Percentiles rank a stretch among this genome's conserved stretches.
Conservation (phyloP, 2,329 filamentous ascomycete genomes). For the Colletotrichum chlorophyti region DNA sequence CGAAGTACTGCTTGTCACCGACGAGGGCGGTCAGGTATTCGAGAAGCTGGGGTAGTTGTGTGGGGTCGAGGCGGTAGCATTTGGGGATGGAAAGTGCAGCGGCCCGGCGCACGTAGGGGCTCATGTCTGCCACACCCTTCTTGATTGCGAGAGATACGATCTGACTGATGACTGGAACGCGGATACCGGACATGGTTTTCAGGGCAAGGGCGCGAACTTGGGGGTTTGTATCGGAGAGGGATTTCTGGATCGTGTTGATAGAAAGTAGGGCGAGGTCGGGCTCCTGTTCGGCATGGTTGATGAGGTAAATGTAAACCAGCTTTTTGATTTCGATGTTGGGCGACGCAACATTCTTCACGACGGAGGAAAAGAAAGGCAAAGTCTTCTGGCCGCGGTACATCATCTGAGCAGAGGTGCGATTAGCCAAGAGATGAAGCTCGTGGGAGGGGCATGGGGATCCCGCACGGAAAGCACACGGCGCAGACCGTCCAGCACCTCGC, state of each 20-base stretch:
- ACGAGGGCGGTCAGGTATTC: conserved; percentile 82
- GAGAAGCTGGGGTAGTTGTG: conserved; percentile 81
- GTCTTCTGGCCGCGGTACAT: conserved; percentile 93
- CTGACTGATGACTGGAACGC: conserved; percentile 97
- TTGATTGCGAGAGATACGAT: conserved; percentile 97
- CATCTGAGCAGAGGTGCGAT: conserved; percentile 67
- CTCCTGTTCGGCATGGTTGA: conserved; percentile 95
- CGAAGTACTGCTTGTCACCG: conserved; percentile 93
- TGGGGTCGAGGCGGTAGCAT: conserved; percentile 90
- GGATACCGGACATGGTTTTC: conserved; percentile 95
- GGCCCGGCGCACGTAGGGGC: conserved; percentile 88
- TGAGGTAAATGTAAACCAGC: conserved; percentile 96
- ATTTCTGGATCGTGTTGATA: conserved; percentile 99
- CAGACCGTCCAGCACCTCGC: conserved; percentile 91
- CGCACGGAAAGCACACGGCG: conserved; percentile 85
- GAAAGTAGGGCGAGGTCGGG: conserved; percentile 94
- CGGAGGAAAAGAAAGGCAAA: conserved; percentile 92
- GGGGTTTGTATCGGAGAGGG: conserved; percentile 88
- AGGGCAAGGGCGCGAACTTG: conserved; percentile 90
- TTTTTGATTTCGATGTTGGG: conserved; percentile 96
- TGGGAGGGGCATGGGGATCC: conserved; percentile 16
- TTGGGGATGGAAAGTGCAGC: conserved; percentile 95
- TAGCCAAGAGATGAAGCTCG: conserved; percentile 22
- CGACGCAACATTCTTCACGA: conserved; percentile 97
- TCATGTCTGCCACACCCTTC: conserved; percentile 92